A percentile compares a stretch with the other conserved stretches of the same genome.
Conservation (phyloP, 495 filamentous ascomycete species). For the Penicillium ochrochloron region DNA sequence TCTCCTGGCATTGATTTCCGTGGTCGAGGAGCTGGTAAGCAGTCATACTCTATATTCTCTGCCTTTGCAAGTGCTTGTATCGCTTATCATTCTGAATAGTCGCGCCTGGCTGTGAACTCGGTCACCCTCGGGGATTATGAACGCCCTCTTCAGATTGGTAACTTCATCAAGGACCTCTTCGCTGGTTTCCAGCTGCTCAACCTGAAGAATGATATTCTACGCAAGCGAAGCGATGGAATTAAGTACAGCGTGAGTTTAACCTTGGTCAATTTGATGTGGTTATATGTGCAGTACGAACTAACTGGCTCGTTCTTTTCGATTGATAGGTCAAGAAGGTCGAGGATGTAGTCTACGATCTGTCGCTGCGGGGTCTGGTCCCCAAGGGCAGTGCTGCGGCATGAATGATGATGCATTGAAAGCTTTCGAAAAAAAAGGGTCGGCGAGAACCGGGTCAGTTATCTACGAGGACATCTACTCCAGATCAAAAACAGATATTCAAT, state of each 20-base stretch:
- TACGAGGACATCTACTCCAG: background rate
- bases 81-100: conserved; percentile 39
- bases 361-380: conserved; percentile 79
- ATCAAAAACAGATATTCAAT: background rate
- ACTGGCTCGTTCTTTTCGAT: conserved; percentile 8
- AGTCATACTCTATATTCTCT: background rate
- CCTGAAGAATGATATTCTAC: conserved; percentile 90
- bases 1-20: conserved; percentile 78
- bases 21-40: conserved; percentile 84
- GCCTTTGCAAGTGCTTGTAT: background rate
- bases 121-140: conserved; percentile 90
- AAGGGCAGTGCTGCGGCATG: conserved; percentile 33
- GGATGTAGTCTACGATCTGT: conserved; percentile 95
- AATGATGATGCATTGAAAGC: background rate
- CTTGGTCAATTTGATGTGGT: background rate
- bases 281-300: background rate
- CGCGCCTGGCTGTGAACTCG: conserved; percentile 91
- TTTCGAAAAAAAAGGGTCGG: background rate
- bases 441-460: background rate
- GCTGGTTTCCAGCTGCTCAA: conserved; percentile 96
- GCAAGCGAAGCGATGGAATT: conserved; percentile 87
- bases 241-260: conserved; percentile 78
- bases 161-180: conserved; percentile 93
- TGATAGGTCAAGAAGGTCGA: conserved; percentile 88
- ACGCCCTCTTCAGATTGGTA: conserved; percentile 80